Evolutionary conservation across 2,329 filamentous ascomycete genomes (phyloP).

Genomic region (Fusarium beomiforme): DNA sequence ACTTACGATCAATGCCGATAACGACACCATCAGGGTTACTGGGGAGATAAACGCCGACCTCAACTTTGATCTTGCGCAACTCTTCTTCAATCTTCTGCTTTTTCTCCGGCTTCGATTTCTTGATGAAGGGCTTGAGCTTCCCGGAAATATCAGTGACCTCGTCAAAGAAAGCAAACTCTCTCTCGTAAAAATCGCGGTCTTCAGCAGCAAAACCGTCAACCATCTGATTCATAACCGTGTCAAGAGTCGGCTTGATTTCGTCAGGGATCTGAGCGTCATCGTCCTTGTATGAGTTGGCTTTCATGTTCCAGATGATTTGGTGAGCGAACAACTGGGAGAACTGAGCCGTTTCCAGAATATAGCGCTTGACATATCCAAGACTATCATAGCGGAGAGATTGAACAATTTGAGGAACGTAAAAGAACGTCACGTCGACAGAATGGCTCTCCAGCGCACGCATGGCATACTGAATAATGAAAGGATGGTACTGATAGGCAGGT

Average conservation of each 20-base stretch:
- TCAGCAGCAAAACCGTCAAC: conserved; percentile 81
- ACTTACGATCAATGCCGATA: conserved; percentile 97
- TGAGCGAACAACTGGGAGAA: conserved; percentile 99
- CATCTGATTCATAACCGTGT: conserved; percentile 87
- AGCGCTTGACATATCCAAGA: conserved; percentile 93
- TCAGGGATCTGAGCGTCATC: conserved; percentile 92
- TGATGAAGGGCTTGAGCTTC: conserved; percentile 93
- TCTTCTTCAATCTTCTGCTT: conserved; percentile 99
- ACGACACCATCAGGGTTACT: conserved; percentile 97
- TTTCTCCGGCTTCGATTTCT: conserved; percentile 92
- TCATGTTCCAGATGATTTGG: conserved; percentile 99
- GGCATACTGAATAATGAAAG: conserved; percentile 94
- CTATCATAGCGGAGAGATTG: conserved; percentile 93
- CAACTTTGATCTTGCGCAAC: conserved; percentile 94
- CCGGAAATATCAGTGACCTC: conserved; percentile 96
- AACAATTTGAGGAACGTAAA: conserved; percentile 98
- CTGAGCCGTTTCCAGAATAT: conserved; percentile 95
- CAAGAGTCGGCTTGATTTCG: conserved; percentile 90
- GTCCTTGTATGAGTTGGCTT: conserved; percentile 97
- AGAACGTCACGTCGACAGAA: conserved; percentile 96
- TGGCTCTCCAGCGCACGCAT: conserved; percentile 95
- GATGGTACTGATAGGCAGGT: conserved; percentile 89
- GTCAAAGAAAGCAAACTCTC: conserved; percentile 97
- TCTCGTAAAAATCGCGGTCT: conserved; percentile 89
- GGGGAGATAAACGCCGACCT: conserved; percentile 95